Evolutionary conservation across 2,329 filamentous ascomycete genomes (phyloP), one percentile per base, ranked within the genome.

Genomic region (Neofusicoccum kwambonambiense): DNA sequence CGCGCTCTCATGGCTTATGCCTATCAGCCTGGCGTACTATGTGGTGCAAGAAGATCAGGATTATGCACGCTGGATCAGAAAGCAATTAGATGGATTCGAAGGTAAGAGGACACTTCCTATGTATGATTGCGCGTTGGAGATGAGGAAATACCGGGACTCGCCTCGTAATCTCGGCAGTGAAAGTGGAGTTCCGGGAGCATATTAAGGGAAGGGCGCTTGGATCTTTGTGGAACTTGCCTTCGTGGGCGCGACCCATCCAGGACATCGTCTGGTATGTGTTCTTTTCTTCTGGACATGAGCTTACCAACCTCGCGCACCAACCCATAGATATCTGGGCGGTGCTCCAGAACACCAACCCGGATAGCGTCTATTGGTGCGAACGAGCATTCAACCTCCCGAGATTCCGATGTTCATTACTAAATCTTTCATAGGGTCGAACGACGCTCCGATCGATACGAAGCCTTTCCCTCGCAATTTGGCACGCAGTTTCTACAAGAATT

Each of bases 1-100:
- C 4, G 56, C 45, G 3, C 65, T 69, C 7, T 68, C 66, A 34
- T 69, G 66, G 62, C 62, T 69, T 19, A 67, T 69, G 54, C 67
- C 66, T n/a, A 51, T 69, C 13, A 67, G 67, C 11, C 60, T 68
- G 12, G 66, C 67, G 3, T 69, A 64, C 44, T 51, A 64, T 13
- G 65, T 68, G 5, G 27, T 69, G 3, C 61, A 68, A 22, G 41
- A 64, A 4, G 67, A 68, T 11, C 39, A 39, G 13, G 58, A 37
- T 9, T 65, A 64, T 50, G 47, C 45, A 13, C 51, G 45, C 2
- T 69, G 67, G 67, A 65, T 69, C 3, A 19, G 47, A 12, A 45
- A 50, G 15, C 67, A 68, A 35, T 31, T 69, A 44, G 65, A 66
- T 64, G 44, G 19, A 4, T 64, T 64, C n/a, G 41, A 64, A 58